Evolutionary conservation across 768 basidiomycete species (phyloP), one percentile per base, ranked within the genome.

Genomic region (Calocera viscosa): DNA sequence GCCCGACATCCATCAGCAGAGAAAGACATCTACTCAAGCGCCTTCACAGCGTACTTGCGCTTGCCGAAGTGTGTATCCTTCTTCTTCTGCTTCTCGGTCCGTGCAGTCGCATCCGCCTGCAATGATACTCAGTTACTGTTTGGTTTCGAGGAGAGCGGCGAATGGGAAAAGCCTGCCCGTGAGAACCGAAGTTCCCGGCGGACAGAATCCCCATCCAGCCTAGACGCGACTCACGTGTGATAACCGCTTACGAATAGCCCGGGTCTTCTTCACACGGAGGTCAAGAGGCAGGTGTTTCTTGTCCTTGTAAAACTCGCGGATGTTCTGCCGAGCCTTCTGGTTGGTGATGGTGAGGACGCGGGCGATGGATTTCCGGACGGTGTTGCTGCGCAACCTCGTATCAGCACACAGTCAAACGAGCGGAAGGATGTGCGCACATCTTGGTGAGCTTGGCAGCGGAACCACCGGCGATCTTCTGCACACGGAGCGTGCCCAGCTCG

Each of bases 331-430:
- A 72, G 88, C 87, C 81, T 99, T 99, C 78, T 92, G 90, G 88
- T 96, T 98, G 83, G 89, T 95, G 73, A 98, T 94, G 49, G 96
- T 99, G 80, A 97, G 78, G 72, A 98, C 94, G 66, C 96, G 92
- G 70, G 96, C 96, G 76, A 99, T 91, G 71, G 92, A 94, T 82
- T 97, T 98, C 83, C 96, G 94, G 78, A 97, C 92, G 71, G 89
- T 83, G 78, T 88, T 86, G 79, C 96, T 99, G 71, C 19, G 34
- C 64, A 66, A 30, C 16, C 38, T 24, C 16, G 24, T 3, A 65
- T 65, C 43, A 53, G 33, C 26, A 22, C 40, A 24, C 14, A 5
- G 19, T 49, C 64, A 11, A 12, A 34, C 40, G 12, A 16, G 14
- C 38, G 30, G 63, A 71, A 69, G 38, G 35, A 24, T 17, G 34